These are phyloP conservation scores for Saccharum spontaneum DNA, from an alignment of 176 grass and related monocot genomes.

Conservation along the genomic window DNA sequence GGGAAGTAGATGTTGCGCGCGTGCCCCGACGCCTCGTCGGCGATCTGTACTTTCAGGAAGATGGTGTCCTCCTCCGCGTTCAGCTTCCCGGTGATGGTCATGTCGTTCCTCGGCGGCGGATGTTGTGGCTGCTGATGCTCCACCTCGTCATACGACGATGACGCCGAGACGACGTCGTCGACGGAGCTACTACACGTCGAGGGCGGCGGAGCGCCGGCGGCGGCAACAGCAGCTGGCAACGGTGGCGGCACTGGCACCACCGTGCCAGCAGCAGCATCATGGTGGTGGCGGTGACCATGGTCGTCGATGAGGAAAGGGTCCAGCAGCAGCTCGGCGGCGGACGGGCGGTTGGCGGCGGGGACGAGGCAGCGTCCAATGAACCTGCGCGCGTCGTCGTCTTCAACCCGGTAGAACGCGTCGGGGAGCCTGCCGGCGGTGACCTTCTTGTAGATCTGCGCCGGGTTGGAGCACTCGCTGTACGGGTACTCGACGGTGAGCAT, in stretches of 20 bases:
- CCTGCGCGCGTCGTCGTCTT: slow-evolving; percentile 41
- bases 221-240: neutral
- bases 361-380: slow-evolving; percentile 70
- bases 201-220: neutral
- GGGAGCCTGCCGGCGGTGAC: slow-evolving; percentile 82
- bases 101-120: neutral
- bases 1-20: slow-evolving; percentile 93
- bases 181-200: neutral
- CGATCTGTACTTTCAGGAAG: slow-evolving; percentile 90
- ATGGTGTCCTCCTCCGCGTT: slow-evolving; percentile 80
- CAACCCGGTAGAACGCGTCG: slow-evolving; percentile 57
- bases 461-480: slow-evolving; percentile 82
- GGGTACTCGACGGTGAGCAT: slow-evolving; percentile 89
- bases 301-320: slow-evolving; percentile 63
- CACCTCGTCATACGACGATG: neutral
- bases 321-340: slow-evolving; percentile 64
- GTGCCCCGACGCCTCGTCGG: slow-evolving; percentile 41
- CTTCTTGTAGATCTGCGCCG: slow-evolving; percentile 99
- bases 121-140: neutral
- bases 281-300: neutral
- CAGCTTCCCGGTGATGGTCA: slow-evolving; percentile 93
- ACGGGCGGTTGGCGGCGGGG: slow-evolving; percentile 36
- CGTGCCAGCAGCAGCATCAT: neutral
- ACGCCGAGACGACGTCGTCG: neutral
- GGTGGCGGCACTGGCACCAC: too few species aligned